A percentile compares a stretch with the other conserved stretches of the same genome.
Evolutionary conservation across 345 rosid species (phyloP).

Genomic region (Cardamine occulta): DNA sequence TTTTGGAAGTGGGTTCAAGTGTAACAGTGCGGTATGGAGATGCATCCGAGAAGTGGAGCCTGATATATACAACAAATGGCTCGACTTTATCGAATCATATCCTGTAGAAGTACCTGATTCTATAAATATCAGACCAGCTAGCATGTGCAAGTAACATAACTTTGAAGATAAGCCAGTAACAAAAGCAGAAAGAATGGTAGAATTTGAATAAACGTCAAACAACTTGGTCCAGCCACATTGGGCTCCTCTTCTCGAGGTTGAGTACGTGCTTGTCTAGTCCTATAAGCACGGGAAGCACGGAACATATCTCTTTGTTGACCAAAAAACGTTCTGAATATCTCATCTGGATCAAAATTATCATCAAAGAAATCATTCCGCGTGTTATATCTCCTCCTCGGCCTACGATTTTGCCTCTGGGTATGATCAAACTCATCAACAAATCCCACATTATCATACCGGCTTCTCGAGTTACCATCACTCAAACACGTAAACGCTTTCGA

Average conservation of each 20-base stretch:
- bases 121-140: conserved; percentile 28
- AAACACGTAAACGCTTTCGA: conserved; percentile 77
- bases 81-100: conserved; percentile 49
- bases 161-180: conserved; percentile 60
- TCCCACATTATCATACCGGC: conserved; percentile 75
- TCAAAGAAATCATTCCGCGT: conserved; percentile 49
- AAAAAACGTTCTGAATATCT: conserved; percentile 78
- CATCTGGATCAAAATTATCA: conserved; percentile 75
- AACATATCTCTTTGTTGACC: conserved; percentile 58
- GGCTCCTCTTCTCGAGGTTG: conserved; percentile 53
- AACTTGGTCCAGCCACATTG: conserved; percentile 54
- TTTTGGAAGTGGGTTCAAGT: conserved; percentile 65
- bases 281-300: conserved; percentile 53
- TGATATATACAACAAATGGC: conserved; percentile 50
- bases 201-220: conserved; percentile 66
- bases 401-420: conserved; percentile 53
- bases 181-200: conserved; percentile 74
- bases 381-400: conserved; percentile 67
- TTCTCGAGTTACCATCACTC: conserved; percentile 71
- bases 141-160: conserved; percentile 17
- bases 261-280: conserved; percentile 51
- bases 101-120: conserved; percentile 45
- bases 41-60: conserved; percentile 44
- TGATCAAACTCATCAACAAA: conserved; percentile 65
- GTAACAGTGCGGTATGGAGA: conserved; percentile 67